Evolutionary conservation across 192 early-diverging fungal species (phyloP).

Genomic region (Rhizophagus clarus): DNA sequence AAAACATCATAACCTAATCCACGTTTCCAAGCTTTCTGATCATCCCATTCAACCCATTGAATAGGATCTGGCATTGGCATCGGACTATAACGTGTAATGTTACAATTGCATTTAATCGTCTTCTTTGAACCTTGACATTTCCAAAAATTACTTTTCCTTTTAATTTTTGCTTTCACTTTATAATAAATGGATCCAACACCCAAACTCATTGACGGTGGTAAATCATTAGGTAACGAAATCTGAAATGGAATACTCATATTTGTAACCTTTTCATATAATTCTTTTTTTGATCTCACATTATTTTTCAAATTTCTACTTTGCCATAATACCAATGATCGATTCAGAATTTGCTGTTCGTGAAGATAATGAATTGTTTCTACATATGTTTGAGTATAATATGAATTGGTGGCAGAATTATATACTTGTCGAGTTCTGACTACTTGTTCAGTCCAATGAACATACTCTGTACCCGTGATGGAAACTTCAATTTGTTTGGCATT

Average conservation of each 20-base stretch:
- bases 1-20: conserved; percentile 22
- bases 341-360: not conserved
- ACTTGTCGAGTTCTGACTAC: not conserved
- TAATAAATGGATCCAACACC: not conserved
- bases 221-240: conserved; percentile 6
- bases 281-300: too few species aligned
- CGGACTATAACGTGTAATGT: not conserved
- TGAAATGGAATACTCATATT: conserved; percentile 9
- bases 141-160: conserved; percentile 17
- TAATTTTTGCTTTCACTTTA: conserved; percentile 13
- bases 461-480: not conserved
- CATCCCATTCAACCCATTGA: conserved; percentile 19
- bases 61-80: not conserved
- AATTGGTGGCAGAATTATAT: not conserved
- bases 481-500: conserved; percentile 18
- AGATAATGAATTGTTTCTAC: not conserved
- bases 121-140: conserved; percentile 21
- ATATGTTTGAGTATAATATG: not conserved
- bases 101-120: conserved; percentile 6
- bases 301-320: conserved; percentile 2
- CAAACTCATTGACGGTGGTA: conserved; percentile 1
- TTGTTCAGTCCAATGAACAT: conserved; percentile 21
- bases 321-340: conserved; percentile 19
- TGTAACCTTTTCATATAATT: not conserved
- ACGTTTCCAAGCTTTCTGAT: conserved; percentile 5